Evolutionary conservation across 106 monocot genomes (phyloP), one percentile per base, ranked within the genome.

Genomic region (Iris macrosiphon): DNA sequence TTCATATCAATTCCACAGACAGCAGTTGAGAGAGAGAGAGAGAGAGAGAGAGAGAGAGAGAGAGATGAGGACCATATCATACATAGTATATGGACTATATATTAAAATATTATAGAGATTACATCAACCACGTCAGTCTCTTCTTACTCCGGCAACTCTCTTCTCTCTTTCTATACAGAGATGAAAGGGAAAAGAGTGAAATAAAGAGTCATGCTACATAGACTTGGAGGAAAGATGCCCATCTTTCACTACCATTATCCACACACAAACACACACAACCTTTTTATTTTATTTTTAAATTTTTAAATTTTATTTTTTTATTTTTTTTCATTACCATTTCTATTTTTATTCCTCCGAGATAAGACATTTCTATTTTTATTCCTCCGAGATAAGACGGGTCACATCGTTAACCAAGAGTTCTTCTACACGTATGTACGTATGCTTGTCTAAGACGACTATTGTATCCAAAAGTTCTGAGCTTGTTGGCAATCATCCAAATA

Each of bases 131-230:
- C 64, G 68, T 71, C 71, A 53, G 14, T 32, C 53, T 53, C 29
- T 24, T 7, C 19, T 21, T 7, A 6, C 13, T 52, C 14, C 33
- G n/a, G 34, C 19, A 17, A 56, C n/a, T n/a, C n/a, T n/a, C 50
- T 46, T 55, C 55, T 35, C 55, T 55, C 37, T 38, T 20, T 31
- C 50, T 46, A 61, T 61, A 42, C 33, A 26, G 61, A 72, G 62
- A 78, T 59, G 61, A 69, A 62, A 60, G 75, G 67, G 52, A 69
- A 48, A 16, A 63, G 48, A 58, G n/a, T n/a, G 21, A 22, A 32
- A 37, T n/a, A n/a, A n/a, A n/a, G n/a, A n/a, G n/a, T n/a, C 21
- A 56, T 19, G 55, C 12, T 56, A 24, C 49, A 49, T 27, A 49
- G 49, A 49, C 15, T 28, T 28, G 28, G 28, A 49, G 14, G n/a